These are phyloP conservation scores for Brachypodium distachyon DNA, from an alignment of 202 grass and related monocot genomes.

Conservation along the genomic window DNA sequence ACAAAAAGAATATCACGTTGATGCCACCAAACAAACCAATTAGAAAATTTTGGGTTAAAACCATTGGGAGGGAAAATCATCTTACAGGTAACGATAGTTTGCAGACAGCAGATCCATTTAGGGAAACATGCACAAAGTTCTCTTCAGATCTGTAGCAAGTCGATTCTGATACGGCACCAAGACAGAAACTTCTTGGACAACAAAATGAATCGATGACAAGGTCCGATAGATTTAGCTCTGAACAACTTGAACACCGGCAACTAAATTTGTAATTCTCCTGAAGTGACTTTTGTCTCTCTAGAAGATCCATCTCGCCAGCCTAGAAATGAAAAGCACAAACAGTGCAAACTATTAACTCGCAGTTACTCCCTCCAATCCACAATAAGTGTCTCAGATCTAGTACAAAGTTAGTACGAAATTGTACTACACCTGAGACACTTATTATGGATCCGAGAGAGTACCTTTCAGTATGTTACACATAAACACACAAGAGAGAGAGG, in stretches of 20 bases:
- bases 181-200: slow-evolving; percentile 52
- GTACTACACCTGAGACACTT: no score
- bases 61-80: slow-evolving; percentile 6
- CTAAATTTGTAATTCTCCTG: slow-evolving; percentile 71
- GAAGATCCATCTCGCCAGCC: slow-evolving; percentile 69
- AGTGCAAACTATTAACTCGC: neutral
- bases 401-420: no score
- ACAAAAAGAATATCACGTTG: slow-evolving; percentile 14
- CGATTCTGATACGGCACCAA: slow-evolving; percentile 64
- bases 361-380: no score
- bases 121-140: slow-evolving; percentile 51
- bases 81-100: slow-evolving; percentile 60
- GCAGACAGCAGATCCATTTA: slow-evolving; percentile 31
- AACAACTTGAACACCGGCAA: slow-evolving; percentile 78
- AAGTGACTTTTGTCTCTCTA: slow-evolving; percentile 70
- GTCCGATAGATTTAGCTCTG: slow-evolving; percentile 69
- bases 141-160: slow-evolving; percentile 35
- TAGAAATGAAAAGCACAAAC: slow-evolving; percentile 26
- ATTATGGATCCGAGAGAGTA: no score
- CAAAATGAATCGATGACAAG: slow-evolving; percentile 72
- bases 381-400: no score
- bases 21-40: slow-evolving; percentile 4
- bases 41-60: neutral
- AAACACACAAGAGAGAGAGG: neutral
- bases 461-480: neutral